Evolutionary conservation across 2,329 filamentous ascomycete genomes (phyloP), one percentile per base, ranked within the genome.

Genomic region (Trichoderma sp.): DNA sequence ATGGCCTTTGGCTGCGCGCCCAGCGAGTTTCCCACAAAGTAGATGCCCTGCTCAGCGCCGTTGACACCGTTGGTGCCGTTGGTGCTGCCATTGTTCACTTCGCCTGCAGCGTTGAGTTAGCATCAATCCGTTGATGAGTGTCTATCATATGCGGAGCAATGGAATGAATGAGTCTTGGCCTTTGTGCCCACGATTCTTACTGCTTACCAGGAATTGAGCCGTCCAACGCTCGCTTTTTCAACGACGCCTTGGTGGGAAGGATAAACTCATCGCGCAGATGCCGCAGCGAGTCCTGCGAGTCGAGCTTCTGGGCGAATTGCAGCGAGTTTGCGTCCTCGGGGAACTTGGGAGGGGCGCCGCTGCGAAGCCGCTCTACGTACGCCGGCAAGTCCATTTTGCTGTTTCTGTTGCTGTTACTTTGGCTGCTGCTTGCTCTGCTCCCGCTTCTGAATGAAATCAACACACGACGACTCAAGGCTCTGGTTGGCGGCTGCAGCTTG

Each of bases 11-110:
- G 93, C 77, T 97, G 93, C 4, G 94, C 86, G 42, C 93, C 93
- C 1, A 97, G 85, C 0, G 93, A 97, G 81, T 97, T 97, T 67
- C 94, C 94, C 72, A 93, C 94, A 70, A 97, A 89, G 78, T 97
- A 97, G 68, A 92, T 89, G 68, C 78, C 77, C 68, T 78, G 72
- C 6, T 73, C 80, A n/a, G 29, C 72, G 37, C 73, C 71, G 57
- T 78, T 76, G 57, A 68, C 64, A 64, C 69, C 70, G 29, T 78
- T 77, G 53, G 68, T 68, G 68, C 69, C 70, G 35, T 74, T 74
- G 42, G 8, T n/a, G 39, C n/a, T 22, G 39, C n/a, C 19, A 9
- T 45, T 45, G 39, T 22, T 53, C 17, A 27, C 25, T 37, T 64
- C 29, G 7, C 66, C 66, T 64, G 34, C 12, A 4, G 17, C 29